Percentiles rank a stretch among this genome's conserved stretches.
Evolutionary conservation across 345 rosid genomes (phyloP).

Genomic region (Arabis alpina): DNA sequence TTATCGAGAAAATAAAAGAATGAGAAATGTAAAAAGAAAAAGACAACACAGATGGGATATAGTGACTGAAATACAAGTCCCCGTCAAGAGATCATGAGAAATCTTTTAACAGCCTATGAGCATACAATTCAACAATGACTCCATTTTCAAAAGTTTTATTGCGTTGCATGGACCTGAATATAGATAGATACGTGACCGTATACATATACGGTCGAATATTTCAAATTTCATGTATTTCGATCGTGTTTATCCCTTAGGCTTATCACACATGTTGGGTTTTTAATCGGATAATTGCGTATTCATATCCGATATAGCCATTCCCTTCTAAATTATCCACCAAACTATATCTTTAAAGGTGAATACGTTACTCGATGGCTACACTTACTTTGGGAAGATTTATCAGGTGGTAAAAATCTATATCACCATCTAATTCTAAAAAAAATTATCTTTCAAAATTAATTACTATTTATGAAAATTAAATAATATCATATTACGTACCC

Average conservation of each 20-base stretch:
- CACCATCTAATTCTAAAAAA: no score
- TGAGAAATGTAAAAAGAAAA: constrained; percentile 31
- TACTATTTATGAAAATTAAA: not conserved
- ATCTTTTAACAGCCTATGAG: constrained; percentile 54
- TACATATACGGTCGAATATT: not conserved
- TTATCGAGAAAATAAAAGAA: not conserved
- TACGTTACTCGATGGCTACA: no score
- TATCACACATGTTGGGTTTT: not conserved
- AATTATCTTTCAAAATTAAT: not conserved
- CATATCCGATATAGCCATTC: not conserved
- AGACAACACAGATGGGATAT: constrained; percentile 36
- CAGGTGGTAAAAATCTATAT: no score
- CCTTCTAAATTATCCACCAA: not conserved
- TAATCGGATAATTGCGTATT: not conserved
- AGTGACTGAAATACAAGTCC: constrained; percentile 50
- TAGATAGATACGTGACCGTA: constrained; percentile 8
- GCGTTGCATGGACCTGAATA: constrained; percentile 31
- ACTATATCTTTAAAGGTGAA: not conserved
- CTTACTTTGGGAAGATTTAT: no score
- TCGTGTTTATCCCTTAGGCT: not conserved
- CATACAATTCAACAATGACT: constrained; percentile 32
- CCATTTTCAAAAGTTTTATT: constrained; percentile 31
- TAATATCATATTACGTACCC: not conserved
- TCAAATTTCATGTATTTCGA: not conserved
- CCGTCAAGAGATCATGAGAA: constrained; percentile 49